Evolutionary conservation across 73 alveolate genomes (phyloP).

Genomic region (Symbiodinium natans): DNA sequence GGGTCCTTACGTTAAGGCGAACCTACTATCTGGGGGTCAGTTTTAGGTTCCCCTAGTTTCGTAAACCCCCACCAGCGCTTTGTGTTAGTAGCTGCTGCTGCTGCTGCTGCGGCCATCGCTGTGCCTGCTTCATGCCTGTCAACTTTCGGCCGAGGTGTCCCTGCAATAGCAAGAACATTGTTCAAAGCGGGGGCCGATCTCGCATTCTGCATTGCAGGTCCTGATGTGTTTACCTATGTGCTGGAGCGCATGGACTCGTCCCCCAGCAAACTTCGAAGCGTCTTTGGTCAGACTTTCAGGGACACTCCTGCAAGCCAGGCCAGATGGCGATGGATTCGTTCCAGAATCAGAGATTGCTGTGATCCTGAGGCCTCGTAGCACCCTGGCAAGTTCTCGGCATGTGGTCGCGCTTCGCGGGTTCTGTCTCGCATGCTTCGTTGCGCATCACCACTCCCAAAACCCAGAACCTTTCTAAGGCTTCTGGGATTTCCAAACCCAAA

Average conservation of each 20-base stretch:
- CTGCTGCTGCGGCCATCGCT: no score
- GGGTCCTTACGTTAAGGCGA: no score
- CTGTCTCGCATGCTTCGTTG: not conserved
- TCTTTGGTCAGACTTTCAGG: not conserved
- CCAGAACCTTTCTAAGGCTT: no score
- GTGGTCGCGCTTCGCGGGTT: not conserved
- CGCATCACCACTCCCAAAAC: not conserved
- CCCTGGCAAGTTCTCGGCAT: not conserved
- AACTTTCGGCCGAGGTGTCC: not conserved
- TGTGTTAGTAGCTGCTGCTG: no score
- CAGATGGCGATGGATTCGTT: slow-evolving; percentile 77
- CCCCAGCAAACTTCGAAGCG: no score
- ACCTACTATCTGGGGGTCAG: no score
- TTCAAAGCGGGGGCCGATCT: not conserved
- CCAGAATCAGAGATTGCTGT: slow-evolving; percentile 75
- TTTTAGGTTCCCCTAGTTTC: no score
- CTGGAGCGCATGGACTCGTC: slow-evolving; percentile 82
- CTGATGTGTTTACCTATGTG: slow-evolving; percentile 64
- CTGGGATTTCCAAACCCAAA: no score
- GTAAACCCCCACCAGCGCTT: no score
- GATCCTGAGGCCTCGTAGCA: slow-evolving; percentile 8
- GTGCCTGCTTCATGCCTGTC: no score
- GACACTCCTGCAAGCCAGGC: not conserved
- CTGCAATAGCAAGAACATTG: not conserved
- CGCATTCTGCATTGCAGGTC: not conserved